Evolutionary conservation across 2,329 filamentous ascomycete species (phyloP), one percentile per base, ranked within the genome.

Genomic region (Colletotrichum australisinense): DNA sequence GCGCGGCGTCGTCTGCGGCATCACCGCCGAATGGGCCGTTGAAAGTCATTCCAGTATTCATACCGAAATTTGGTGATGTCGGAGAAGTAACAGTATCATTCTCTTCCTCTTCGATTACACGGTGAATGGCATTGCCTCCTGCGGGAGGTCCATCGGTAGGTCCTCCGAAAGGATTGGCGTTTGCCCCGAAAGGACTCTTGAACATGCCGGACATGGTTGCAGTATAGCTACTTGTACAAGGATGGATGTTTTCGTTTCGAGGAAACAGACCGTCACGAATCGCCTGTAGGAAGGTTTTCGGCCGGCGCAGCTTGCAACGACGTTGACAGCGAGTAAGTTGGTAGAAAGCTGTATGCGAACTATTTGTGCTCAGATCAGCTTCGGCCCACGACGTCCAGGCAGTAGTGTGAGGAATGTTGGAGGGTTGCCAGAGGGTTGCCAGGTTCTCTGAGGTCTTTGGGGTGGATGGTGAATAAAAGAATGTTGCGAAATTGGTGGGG

Each of bases 101-200:
- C 81, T 96, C 94, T 79, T 97, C 95, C 84, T 97, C 95, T 83
- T 97, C 95, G 72, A 96, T 91, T 74, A 94, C 90, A 75, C 84
- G 82, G 70, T 87, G 84, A 83, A 88, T 86, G 56, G 79, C 74
- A 74, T 83, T 82, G 35, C 78, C 75, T 63, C 68, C 52, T n/a
- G 49, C 63, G 78, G 74, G 64, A 76, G 76, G 75, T 78, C 82
- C 78, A 80, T 81, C 78, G 84, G 80, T 86, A 75, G 86, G 84
- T 75, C 84, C 85, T 72, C 93, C 92, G 78, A 95, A 95, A 46
- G 94, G 94, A 83, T 95, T 97, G 83, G 86, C 87, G 77, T 90
- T 90, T 64, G 87, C 86, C 83, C 89, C 90, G 76, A 92, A 91
- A 62, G 92, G 90, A 82, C 94, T 95, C 72, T 93, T 93, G 84